phyloP scores from a whole-genome alignment of 83 land plant genomes.

The Picea abies region DNA sequence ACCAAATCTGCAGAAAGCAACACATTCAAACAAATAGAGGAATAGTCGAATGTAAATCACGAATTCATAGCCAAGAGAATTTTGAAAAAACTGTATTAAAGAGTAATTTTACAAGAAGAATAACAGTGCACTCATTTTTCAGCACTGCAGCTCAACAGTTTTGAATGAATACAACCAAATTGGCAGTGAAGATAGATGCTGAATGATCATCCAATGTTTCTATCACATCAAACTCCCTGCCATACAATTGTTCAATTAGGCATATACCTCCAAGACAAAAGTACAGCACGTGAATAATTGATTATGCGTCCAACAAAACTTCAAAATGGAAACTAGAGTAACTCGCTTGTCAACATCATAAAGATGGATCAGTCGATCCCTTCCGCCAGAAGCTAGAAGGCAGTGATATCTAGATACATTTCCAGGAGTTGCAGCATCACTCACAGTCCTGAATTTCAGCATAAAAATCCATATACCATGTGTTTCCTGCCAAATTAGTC shows the following conservation, averaged over 20 bases:
- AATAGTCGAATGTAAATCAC: neutral
- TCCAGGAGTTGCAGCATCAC: constrained; percentile 17
- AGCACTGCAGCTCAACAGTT: constrained; percentile 71
- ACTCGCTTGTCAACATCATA: constrained; percentile 64
- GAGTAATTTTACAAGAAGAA: neutral
- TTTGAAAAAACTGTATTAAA: neutral
- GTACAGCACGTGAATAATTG: neutral
- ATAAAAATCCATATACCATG: constrained; percentile 72
- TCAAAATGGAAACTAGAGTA: neutral
- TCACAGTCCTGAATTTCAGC: constrained; percentile 46
- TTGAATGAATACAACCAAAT: constrained; percentile 47
- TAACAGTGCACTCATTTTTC: constrained; percentile 45
- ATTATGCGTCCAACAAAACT: neutral
- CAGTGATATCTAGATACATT: constrained; percentile 14
- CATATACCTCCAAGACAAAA: constrained; percentile 2
- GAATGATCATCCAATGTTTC: constrained; percentile 63
- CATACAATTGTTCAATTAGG: too few relatives aligned
- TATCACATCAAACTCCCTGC: too few relatives aligned
- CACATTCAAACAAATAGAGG: neutral
- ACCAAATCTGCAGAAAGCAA: constrained; percentile 48
- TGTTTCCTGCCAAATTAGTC: constrained; percentile 50
- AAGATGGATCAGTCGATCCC: constrained; percentile 67
- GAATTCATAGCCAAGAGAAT: neutral
- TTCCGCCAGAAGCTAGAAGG: constrained; percentile 73
- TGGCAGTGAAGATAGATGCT: constrained; percentile 62